Conservation (phyloP, 225 moss, liverwort and hornwort species). For the Ulota crispa region DNA sequence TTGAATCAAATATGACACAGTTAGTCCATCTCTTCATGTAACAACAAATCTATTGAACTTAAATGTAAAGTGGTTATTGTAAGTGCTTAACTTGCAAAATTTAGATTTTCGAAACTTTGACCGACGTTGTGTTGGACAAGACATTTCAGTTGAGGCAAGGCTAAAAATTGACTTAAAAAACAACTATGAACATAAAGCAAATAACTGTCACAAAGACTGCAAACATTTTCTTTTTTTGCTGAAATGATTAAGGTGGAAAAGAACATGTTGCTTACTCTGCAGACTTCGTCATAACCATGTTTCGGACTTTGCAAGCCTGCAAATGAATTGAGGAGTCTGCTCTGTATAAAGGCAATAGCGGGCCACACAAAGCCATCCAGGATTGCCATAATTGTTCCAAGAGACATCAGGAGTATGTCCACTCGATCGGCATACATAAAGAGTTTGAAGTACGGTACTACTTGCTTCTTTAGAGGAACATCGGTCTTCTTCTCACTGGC, state of each 20-base stretch:
- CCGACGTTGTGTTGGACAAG: not conserved
- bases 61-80: not conserved
- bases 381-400: conserved; percentile 41
- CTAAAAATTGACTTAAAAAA: not conserved
- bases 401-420: conserved; percentile 37
- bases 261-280: conserved; percentile 22
- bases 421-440: conserved; percentile 50
- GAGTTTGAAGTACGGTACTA: conserved; percentile 42
- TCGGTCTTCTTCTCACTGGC: conserved; percentile 22
- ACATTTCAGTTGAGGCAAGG: not conserved
- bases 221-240: not conserved
- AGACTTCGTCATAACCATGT: conserved; percentile 24
- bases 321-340: conserved; percentile 37
- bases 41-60: not conserved
- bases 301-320: conserved; percentile 25
- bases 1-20: conserved; percentile 2
- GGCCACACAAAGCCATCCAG: conserved; percentile 48
- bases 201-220: not conserved
- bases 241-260: conserved; percentile 2
- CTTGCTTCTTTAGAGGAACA: conserved; percentile 12
- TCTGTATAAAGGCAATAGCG: conserved; percentile 35
- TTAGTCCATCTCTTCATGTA: not conserved
- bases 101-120: not conserved
- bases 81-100: conserved; percentile 8
- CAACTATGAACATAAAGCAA: not conserved